Evolutionary conservation across 768 basidiomycete genomes (phyloP).

Genomic region (Pisolithus microcarpus): DNA sequence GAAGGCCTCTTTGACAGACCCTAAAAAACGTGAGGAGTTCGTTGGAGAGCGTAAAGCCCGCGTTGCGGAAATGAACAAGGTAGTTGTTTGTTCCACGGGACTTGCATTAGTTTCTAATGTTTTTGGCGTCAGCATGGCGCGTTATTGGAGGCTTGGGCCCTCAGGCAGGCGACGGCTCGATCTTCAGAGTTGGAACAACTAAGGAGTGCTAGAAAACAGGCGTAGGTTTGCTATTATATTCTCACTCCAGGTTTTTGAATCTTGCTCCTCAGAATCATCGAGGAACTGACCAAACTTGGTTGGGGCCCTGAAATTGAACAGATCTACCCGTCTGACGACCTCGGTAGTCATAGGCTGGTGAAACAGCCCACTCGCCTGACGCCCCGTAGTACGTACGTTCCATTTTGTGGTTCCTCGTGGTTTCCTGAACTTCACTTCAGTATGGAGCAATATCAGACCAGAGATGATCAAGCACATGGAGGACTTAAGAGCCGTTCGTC

Average conservation of each 20-base stretch:
- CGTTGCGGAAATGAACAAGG: conserved; percentile 27
- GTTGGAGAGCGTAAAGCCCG: conserved; percentile 28
- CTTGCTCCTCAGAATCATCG: conserved; percentile 31
- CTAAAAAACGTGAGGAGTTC: conserved; percentile 26
- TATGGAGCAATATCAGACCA: conserved; percentile 45
- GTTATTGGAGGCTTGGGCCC: conserved; percentile 37
- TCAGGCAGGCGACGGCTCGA: conserved; percentile 31
- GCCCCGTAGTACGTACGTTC: conserved; percentile 37
- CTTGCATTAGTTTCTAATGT: neutral
- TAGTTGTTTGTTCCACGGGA: conserved; percentile 6
- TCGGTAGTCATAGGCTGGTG: conserved; percentile 39
- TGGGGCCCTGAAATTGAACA: conserved; percentile 41
- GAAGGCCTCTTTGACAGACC: conserved; percentile 22
- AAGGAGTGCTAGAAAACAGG: conserved; percentile 35
- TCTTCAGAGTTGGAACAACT: conserved; percentile 38
- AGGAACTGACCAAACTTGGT: conserved; percentile 41
- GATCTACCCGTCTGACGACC: conserved; percentile 33
- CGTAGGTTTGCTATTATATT: conserved; percentile 27
- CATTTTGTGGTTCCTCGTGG: neutral
- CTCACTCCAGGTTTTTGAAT: conserved; percentile 1
- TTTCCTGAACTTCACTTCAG: conserved; percentile 22
- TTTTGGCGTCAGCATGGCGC: conserved; percentile 29
- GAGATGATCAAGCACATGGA: conserved; percentile 43
- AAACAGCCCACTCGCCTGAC: conserved; percentile 44
- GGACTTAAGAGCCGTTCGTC: conserved; percentile 36